Evolutionary conservation across 441 rosid genomes (phyloP).

Genomic region (Croton setiger): DNA sequence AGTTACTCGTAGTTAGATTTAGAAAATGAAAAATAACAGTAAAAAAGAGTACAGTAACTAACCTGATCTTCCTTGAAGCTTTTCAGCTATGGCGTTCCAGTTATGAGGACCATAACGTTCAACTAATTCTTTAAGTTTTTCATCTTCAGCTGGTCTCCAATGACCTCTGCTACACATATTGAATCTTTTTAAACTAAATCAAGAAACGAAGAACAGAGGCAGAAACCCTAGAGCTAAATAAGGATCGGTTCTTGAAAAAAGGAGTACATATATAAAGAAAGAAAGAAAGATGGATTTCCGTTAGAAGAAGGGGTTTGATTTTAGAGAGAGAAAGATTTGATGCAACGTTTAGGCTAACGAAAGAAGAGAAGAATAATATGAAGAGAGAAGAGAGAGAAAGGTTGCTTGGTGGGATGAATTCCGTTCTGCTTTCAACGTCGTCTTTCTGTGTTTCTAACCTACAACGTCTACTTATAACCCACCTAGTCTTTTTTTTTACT

Average conservation of each 20-base stretch:
- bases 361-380: conserved; percentile 39
- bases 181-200: neutral
- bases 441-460: conserved; percentile 67
- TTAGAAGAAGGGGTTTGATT: conserved; percentile 32
- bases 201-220: neutral
- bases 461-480: conserved; percentile 64
- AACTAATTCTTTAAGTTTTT: conserved; percentile 50
- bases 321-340: conserved; percentile 61
- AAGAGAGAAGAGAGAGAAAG: conserved; percentile 1
- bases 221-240: conserved; percentile 16
- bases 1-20: too few species aligned
- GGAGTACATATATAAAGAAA: neutral
- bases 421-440: conserved; percentile 90
- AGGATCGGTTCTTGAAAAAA: too few species aligned
- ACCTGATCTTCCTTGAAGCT: conserved; percentile 72
- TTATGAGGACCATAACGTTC: conserved; percentile 56
- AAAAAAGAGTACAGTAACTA: neutral
- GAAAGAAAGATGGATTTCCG: neutral
- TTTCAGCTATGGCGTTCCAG: conserved; percentile 73
- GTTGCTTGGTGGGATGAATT: conserved; percentile 74
- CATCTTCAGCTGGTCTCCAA: conserved; percentile 75
- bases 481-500: conserved; percentile 30
- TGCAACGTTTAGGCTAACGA: conserved; percentile 83
- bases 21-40: neutral
- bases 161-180: conserved; percentile 60